Conservation (phyloP, 169 alveolate genomes). For the Condylostoma magnum region DNA sequence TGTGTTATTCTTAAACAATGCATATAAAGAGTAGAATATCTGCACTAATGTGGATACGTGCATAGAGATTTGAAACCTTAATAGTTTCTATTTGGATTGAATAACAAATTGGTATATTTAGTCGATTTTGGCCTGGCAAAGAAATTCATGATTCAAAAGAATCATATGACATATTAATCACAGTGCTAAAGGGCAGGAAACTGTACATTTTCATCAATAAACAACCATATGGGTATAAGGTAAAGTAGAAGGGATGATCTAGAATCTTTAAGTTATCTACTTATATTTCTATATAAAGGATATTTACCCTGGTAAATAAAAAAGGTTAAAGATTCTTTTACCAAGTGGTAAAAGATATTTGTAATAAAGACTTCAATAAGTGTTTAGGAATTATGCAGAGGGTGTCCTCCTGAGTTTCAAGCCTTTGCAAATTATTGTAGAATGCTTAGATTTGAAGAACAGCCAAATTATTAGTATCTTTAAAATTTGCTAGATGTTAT, state of each 20-base stretch:
- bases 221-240: slow-evolving; percentile 76
- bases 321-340: neutral
- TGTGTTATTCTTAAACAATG: neutral
- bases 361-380: neutral
- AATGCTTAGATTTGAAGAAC: slow-evolving; percentile 56
- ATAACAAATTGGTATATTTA: neutral
- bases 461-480: slow-evolving; percentile 69
- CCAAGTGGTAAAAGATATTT: neutral
- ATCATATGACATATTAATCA: neutral
- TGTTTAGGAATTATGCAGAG: slow-evolving; percentile 48
- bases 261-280: slow-evolving; percentile 66
- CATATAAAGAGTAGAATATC: neutral
- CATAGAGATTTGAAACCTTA: no score
- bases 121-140: slow-evolving; percentile 20
- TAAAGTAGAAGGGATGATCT: slow-evolving; percentile 80
- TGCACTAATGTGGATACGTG: neutral
- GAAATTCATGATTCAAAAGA: neutral
- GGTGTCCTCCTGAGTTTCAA: slow-evolving; percentile 58
- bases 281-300: slow-evolving; percentile 50
- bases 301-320: slow-evolving; percentile 58
- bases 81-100: no score
- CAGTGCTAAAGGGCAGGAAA: slow-evolving; percentile 55
- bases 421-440: slow-evolving; percentile 48
- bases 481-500: no score
- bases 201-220: slow-evolving; percentile 71